Evolutionary conservation across 2,329 filamentous ascomycete genomes (phyloP), one percentile per base, ranked within the genome.

Genomic region (Arthroderma sp.): DNA sequence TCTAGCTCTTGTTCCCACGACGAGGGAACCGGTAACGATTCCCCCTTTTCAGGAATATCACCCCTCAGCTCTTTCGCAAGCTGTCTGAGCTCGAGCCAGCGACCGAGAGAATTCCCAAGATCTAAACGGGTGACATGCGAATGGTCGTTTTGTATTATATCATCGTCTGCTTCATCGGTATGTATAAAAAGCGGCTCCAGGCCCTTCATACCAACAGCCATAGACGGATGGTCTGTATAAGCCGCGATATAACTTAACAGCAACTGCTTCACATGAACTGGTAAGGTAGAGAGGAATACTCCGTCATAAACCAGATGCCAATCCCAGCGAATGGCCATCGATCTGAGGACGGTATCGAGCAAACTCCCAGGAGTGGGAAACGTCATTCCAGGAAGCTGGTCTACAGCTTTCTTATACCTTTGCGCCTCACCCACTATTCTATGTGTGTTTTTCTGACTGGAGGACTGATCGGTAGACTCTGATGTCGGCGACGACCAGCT

Each of bases 301-400:
- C 73, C 69, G 52, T 80, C 75, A 50, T 77, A 77, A 42, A 73
- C 67, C 28, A 72, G 57, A 48, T 80, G 69, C 58, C 70, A 69
- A 6, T 66, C 57, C 77, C 77, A 81, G 27, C 76, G 67, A 27
- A 58, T 53, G 2, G 75, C 74, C 52, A 80, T 70, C 0, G 66
- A 64, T 51, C 72, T 75, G 33, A 81, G 55, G 10, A 69, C 57
- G 4, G 64, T 54, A 57, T 79, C 69, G 38, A 71, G 50, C 5
- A 81, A 59, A 43, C 68, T 73, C n/a, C 47, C 41, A 28, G 52
- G 47, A 2, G 47, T 43, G 3, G 68, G 67, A 30, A 69, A 63
- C 1, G 47, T 48, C 10, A 56, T 50, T 9, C 65, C 66, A 0
- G 67, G 69, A 2, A 71, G 55, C 28, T 58, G 56, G 27, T 65